Evolutionary conservation across 306 rosid species (phyloP).

Genomic region (Comarum palustre): DNA sequence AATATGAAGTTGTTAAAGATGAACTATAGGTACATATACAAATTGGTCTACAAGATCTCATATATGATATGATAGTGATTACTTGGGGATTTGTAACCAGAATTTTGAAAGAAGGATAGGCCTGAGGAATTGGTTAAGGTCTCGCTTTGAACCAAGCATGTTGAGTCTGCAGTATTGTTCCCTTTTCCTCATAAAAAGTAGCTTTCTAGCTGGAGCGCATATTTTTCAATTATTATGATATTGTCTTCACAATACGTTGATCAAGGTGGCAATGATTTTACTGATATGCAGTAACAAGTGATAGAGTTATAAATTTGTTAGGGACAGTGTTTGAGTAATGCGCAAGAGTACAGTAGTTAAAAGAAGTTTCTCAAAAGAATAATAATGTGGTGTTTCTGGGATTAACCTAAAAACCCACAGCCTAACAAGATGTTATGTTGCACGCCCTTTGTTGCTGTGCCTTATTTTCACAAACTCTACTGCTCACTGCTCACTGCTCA

Average conservation of each 20-base stretch:
- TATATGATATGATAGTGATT: slow-evolving; percentile 9
- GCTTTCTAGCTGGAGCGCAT: not conserved
- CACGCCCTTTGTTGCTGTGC: too few relatives aligned
- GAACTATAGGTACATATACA: slow-evolving; percentile 51
- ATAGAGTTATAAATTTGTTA: not conserved
- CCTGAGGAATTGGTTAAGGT: not conserved
- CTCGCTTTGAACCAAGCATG: not conserved
- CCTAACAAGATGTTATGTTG: not conserved
- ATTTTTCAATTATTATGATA: not conserved
- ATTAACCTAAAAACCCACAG: not conserved
- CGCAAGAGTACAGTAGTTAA: not conserved
- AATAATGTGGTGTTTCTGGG: not conserved
- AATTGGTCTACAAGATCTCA: slow-evolving; percentile 1
- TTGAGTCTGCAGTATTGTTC: not conserved
- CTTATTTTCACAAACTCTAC: too few relatives aligned
- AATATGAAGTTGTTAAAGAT: slow-evolving; percentile 48
- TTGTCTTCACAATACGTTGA: not conserved
- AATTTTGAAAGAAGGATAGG: not conserved
- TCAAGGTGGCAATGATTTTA: not conserved
- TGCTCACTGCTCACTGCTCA: too few relatives aligned
- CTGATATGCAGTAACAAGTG: not conserved
- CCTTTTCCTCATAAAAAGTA: not conserved
- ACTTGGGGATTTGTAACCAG: not conserved
- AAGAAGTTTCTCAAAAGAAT: not conserved
- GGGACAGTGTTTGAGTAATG: not conserved